These are phyloP conservation scores for Xylaria castorea DNA, from an alignment of 495 filamentous ascomycete species.

Conservation along the genomic window DNA sequence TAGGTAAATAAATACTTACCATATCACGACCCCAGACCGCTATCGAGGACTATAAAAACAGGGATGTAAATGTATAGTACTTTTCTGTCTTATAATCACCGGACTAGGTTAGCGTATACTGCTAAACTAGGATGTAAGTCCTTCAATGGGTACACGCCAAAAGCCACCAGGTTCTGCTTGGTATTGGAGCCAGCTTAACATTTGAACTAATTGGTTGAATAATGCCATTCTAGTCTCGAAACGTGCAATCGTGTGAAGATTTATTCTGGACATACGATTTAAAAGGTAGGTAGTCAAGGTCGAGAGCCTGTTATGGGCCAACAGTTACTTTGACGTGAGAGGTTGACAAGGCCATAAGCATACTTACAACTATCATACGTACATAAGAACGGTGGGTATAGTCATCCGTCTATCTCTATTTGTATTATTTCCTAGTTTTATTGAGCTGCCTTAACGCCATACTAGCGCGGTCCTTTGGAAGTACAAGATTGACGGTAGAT, in stretches of 20 bases:
- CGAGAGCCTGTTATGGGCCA: not conserved
- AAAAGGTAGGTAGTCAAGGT: not conserved
- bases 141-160: conserved; percentile 6
- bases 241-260: not conserved
- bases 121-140: conserved; percentile 3
- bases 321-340: not conserved
- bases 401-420: not conserved
- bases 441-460: not conserved
- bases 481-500: not conserved
- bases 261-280: not conserved
- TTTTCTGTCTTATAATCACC: not conserved
- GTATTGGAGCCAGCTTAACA: not conserved
- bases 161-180: not conserved
- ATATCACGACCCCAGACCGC: not conserved
- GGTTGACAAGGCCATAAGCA: not conserved
- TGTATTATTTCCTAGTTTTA: not conserved
- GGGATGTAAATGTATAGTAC: conserved; percentile 8
- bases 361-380: not conserved
- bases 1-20: not conserved
- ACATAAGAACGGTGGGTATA: not conserved
- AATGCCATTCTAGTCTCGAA: not conserved
- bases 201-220: not conserved
- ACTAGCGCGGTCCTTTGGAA: not conserved
- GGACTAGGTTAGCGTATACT: not conserved
- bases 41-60: not conserved